Evolutionary conservation across 805 yeast species (phyloP).

Genomic region (Teunomyces lycoperdinae): DNA sequence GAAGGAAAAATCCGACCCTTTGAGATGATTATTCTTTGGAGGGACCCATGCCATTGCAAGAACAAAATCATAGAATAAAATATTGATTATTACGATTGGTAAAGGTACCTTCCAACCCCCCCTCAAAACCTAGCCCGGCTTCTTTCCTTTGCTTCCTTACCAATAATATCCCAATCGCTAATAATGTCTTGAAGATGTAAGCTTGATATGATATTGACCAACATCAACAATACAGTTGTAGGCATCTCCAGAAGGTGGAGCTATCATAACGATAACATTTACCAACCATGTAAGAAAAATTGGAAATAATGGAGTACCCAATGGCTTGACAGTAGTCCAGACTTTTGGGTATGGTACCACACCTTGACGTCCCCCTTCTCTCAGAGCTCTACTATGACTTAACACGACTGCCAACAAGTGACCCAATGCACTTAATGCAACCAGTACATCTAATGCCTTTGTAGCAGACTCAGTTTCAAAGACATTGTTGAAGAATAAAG

Average conservation of each 20-base stretch:
- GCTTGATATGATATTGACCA: constrained; percentile 28
- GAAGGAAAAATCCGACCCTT: constrained; percentile 41
- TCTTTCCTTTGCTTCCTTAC: constrained; percentile 29
- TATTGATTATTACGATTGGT: constrained; percentile 29
- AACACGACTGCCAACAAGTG: constrained; percentile 26
- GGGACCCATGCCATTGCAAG: constrained; percentile 43
- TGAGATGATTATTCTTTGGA: constrained; percentile 34
- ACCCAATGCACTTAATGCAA: constrained; percentile 32
- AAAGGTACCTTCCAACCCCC: constrained; percentile 34
- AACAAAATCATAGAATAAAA: constrained; percentile 36
- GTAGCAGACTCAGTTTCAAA: constrained; percentile 25
- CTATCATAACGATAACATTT: constrained; percentile 25
- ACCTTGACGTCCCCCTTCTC: constrained; percentile 35
- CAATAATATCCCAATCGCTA: constrained; percentile 24
- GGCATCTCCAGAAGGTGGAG: constrained; percentile 37
- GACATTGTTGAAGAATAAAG: constrained; percentile 27
- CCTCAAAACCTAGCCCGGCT: constrained; percentile 28
- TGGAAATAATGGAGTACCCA: constrained; percentile 29
- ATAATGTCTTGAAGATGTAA: constrained; percentile 26
- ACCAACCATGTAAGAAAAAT: constrained; percentile 22
- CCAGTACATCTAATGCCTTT: constrained; percentile 23
- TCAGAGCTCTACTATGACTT: constrained; percentile 28
- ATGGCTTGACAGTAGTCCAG: constrained; percentile 31
- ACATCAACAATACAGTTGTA: constrained; percentile 31
- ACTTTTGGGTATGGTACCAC: constrained; percentile 26